phyloP scores from a whole-genome alignment of 1,139 yeast species.

The Yueomyces sp. region DNA sequence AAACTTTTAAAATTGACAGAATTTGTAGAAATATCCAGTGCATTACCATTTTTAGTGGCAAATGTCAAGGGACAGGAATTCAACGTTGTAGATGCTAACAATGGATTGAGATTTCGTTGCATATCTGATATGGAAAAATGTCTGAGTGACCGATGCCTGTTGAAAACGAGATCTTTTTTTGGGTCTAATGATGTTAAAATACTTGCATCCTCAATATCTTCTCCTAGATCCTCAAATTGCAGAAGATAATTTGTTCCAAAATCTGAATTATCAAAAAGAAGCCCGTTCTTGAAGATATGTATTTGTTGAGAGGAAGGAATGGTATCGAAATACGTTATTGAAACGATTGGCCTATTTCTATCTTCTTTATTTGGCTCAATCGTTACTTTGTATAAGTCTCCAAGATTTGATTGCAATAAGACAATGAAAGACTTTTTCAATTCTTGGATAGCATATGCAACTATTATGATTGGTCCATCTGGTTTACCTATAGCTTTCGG shows the following conservation, averaged over 20 bases:
- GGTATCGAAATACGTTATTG: constrained; percentile 65
- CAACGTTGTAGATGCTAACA: constrained; percentile 33
- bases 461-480: constrained; percentile 23
- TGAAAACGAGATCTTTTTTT: constrained; percentile 21
- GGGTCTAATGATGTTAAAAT: constrained; percentile 25
- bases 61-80: constrained; percentile 14
- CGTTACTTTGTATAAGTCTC: constrained; percentile 67
- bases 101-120: constrained; percentile 44
- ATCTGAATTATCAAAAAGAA: constrained; percentile 54
- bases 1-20: constrained; percentile 14
- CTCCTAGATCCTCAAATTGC: constrained; percentile 71
- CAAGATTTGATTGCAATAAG: constrained; percentile 56
- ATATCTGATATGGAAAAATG: constrained; percentile 51
- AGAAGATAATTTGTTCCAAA: constrained; percentile 51
- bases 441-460: constrained; percentile 51
- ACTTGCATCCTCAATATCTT: constrained; percentile 29
- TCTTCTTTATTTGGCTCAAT: constrained; percentile 33
- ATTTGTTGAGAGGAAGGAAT: constrained; percentile 46
- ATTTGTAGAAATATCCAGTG: constrained; percentile 18
- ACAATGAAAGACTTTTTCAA: constrained; percentile 53
- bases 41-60: constrained; percentile 11
- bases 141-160: constrained; percentile 29
- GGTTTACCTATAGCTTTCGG: constrained; percentile 32
- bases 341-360: constrained; percentile 26
- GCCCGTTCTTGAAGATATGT: constrained; percentile 62